Percentiles rank a stretch among this genome's conserved stretches.
Conservation (phyloP, 768 basidiomycete genomes). For the Boletus subparvulus region DNA sequence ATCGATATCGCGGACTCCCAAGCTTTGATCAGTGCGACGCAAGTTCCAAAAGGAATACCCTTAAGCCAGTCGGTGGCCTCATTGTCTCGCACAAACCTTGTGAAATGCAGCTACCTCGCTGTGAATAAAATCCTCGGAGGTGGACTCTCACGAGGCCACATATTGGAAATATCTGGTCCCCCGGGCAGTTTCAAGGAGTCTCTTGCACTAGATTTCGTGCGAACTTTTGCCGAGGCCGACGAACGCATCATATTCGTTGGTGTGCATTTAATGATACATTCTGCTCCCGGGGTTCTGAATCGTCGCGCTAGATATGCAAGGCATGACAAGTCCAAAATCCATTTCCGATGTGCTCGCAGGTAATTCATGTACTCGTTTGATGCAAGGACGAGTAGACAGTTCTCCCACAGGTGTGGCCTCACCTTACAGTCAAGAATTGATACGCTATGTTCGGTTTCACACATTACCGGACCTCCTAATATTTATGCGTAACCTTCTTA, state of each 20-base stretch:
- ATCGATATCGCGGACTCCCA: conserved; percentile 47
- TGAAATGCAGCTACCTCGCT: conserved; percentile 38
- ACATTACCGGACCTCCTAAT: conserved; percentile 54
- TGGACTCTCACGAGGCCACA: conserved; percentile 58
- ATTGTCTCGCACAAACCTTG: conserved; percentile 24
- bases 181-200: conserved; percentile 68
- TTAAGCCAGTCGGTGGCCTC: conserved; percentile 61
- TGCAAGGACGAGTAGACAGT: conserved; percentile 4
- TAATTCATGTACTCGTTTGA: conserved; percentile 17
- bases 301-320: conserved; percentile 45
- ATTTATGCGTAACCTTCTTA: conserved; percentile 54
- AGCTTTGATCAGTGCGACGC: conserved; percentile 44
- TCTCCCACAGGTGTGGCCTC: conserved; percentile 45
- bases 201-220: conserved; percentile 50
- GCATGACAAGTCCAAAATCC: conserved; percentile 41
- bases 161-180: conserved; percentile 75
- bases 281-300: conserved; percentile 1
- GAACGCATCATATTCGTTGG: conserved; percentile 66
- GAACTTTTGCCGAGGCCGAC: conserved; percentile 45
- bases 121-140: conserved; percentile 62
- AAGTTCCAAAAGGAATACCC: conserved; percentile 31
- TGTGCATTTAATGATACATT: conserved; percentile 28
- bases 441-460: conserved; percentile 36
- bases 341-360: conserved; percentile 33
- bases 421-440: conserved; percentile 17